A percentile compares a stretch with the other conserved stretches of the same genome.
Evolutionary conservation across 2,329 filamentous ascomycete genomes (phyloP).

Genomic region (Fusarium pseudograminearum): DNA sequence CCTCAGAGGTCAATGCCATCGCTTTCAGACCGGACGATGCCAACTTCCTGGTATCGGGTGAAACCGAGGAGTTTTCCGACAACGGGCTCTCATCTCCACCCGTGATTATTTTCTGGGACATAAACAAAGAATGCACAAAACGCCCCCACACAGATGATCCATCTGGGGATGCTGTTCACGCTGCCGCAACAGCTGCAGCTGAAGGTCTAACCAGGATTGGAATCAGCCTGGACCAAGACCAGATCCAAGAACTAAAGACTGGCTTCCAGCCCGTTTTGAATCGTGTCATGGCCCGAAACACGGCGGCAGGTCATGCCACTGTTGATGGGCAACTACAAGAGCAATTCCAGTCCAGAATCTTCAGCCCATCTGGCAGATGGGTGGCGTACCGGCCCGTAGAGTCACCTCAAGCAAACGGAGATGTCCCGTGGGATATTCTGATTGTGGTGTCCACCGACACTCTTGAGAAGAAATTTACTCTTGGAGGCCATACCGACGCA

Average conservation of each 20-base stretch:
- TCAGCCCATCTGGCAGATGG: constrained; percentile 19
- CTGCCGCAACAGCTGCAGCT: not conserved
- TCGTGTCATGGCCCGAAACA: not conserved
- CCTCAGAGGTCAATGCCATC: not conserved
- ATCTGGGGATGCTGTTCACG: not conserved
- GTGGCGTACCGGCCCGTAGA: constrained; percentile 11
- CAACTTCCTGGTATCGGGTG: constrained; percentile 7
- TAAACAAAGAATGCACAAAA: not conserved
- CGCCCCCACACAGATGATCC: not conserved
- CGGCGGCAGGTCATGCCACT: not conserved
- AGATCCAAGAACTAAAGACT: not conserved
- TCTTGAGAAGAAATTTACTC: not conserved
- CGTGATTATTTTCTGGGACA: constrained; percentile 23
- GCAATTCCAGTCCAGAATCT: not conserved
- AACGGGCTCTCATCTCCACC: not conserved
- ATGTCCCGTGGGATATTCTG: constrained; percentile 10
- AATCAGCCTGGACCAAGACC: not conserved
- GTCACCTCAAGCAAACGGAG: not conserved
- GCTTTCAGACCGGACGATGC: constrained; percentile 10
- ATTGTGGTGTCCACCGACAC: not conserved
- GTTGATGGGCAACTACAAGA: constrained; percentile 6
- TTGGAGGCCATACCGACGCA: constrained; percentile 16
- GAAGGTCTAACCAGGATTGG: not conserved
- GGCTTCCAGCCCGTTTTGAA: not conserved
- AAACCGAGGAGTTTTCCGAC: not conserved